Evolutionary conservation across 208 protist genomes (phyloP), one percentile per base, ranked within the genome.

Genomic region (Leishmania martiniquensis): DNA sequence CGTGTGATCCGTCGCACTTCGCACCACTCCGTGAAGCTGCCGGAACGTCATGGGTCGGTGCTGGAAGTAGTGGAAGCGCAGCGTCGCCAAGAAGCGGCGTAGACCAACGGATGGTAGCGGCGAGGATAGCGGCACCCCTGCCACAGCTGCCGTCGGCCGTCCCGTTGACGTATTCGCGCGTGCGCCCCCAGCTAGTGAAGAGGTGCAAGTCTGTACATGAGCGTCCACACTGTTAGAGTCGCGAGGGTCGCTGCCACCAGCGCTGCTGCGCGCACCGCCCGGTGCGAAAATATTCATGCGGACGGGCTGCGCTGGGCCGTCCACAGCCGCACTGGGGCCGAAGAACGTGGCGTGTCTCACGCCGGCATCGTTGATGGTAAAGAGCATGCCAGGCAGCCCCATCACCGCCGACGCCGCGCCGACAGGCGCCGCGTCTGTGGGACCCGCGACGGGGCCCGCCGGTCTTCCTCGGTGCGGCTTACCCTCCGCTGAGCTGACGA

Each of bases 351-450:
- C 87, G 47, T 90, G 81, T 4, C 81, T 83, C 42, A 87, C 80
- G 9, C 91, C 91, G 0, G 88, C 90, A 73, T 96, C 94, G 80
- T 95, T 96, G 82, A 96, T 89, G 20, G 91, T 97, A 75, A 97
- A 96, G 57, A 96, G 86, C 42, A 97, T 78, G 0, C 93, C 93
- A 17, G 93, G 93, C 54, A 95, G 83, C 0, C 93, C 93, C 93
- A 97, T 96, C 69, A 92, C n/a, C n/a, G n/a, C n/a, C n/a, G n/a
- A n/a, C n/a, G n/a, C n/a, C n/a, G n/a, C n/a, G n/a, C n/a, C n/a
- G n/a, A n/a, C n/a, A n/a, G n/a, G n/a, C n/a, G n/a, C 49, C 47
- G 71, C 4, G 20, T 37, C 45, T 32, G 25, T 42, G 32, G 47
- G 6, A 49, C 3, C 62, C 17, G 2, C 15, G 37, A 44, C 62